A percentile compares a stretch with the other conserved stretches of the same genome.
Conservation (phyloP, 495 filamentous ascomycete genomes). For the Neurospora intermedia region DNA sequence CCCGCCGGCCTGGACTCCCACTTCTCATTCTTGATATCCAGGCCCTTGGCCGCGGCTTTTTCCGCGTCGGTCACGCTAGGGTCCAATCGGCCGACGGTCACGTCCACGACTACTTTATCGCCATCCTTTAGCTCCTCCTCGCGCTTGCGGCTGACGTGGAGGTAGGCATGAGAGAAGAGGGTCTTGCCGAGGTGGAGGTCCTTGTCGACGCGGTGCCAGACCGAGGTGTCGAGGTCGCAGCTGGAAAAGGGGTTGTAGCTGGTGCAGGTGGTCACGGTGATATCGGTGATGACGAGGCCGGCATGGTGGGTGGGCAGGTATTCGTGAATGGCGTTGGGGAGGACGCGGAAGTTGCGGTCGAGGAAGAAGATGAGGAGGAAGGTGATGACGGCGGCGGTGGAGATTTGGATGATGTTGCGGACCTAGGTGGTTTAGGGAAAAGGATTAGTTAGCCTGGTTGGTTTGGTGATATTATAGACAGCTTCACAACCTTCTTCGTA, state of each 20-base stretch:
- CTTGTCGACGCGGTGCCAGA: slow-evolving; percentile 84
- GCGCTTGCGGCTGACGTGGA: slow-evolving; percentile 76
- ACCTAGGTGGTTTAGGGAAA: slow-evolving; percentile 38
- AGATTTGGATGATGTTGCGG: slow-evolving; percentile 75
- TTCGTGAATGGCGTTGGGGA: slow-evolving; percentile 72
- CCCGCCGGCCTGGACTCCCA: slow-evolving; percentile 79
- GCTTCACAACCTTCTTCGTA: not conserved
- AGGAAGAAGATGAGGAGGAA: slow-evolving; percentile 63
- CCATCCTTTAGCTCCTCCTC: slow-evolving; percentile 68
- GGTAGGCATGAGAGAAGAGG: slow-evolving; percentile 68
- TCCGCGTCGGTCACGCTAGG: slow-evolving; percentile 28
- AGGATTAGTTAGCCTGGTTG: not conserved
- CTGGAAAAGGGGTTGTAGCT: slow-evolving; percentile 61
- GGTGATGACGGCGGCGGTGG: slow-evolving; percentile 52
- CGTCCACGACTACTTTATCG: slow-evolving; percentile 76
- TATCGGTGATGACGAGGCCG: slow-evolving; percentile 77
- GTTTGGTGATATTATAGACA: not conserved
- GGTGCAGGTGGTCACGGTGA: slow-evolving; percentile 72
- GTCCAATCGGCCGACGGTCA: slow-evolving; percentile 67
- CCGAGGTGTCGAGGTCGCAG: slow-evolving; percentile 64
- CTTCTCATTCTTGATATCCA: slow-evolving; percentile 35
- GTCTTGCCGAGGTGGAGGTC: slow-evolving; percentile 71
- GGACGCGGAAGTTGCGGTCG: slow-evolving; percentile 70
- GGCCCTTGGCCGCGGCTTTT: slow-evolving; percentile 42
- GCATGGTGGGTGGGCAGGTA: slow-evolving; percentile 73